phyloP scores from a whole-genome alignment of 2,329 filamentous ascomycete species.

The Arthrocladium fulminans region DNA sequence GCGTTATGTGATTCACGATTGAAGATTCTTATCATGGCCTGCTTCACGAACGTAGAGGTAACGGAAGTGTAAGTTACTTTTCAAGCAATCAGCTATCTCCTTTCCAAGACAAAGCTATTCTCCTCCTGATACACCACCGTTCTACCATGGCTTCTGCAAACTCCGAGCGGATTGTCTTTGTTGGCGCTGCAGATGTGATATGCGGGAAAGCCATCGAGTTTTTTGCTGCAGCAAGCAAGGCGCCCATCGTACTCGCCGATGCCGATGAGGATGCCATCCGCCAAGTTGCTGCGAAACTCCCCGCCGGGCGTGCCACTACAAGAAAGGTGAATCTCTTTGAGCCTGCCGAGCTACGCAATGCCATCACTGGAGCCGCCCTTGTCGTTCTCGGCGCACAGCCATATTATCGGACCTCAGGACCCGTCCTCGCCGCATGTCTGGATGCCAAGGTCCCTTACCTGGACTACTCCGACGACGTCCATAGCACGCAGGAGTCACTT shows the following conservation, averaged over 20 bases:
- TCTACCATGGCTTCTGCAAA: too few species aligned
- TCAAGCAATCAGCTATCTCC: too few species aligned
- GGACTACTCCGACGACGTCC: constrained; percentile 7
- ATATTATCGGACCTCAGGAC: constrained; percentile 6
- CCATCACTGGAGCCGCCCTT: constrained; percentile 3
- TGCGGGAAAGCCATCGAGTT: constrained; percentile 8
- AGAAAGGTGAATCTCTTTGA: constrained; percentile 7
- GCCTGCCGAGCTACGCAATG: not conserved
- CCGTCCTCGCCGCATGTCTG: constrained; percentile 4
- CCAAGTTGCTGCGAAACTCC: not conserved
- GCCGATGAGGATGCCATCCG: not conserved
- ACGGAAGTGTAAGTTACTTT: too few species aligned
- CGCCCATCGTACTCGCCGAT: constrained; percentile 5
- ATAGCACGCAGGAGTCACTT: constrained; percentile 1
- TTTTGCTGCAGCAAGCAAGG: constrained; percentile 5
- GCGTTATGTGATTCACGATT: too few species aligned
- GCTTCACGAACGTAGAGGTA: too few species aligned
- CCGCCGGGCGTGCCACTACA: constrained; percentile 1
- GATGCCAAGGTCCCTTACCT: constrained; percentile 7
- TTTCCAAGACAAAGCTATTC: too few species aligned
- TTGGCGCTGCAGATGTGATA: constrained; percentile 8
- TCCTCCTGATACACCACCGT: too few species aligned
- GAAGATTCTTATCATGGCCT: too few species aligned
- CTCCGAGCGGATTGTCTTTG: constrained; percentile 5
- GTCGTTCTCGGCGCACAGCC: constrained; percentile 7